Conservation (phyloP, 1,139 yeast genomes). For the Zygoascus hellenicus region DNA sequence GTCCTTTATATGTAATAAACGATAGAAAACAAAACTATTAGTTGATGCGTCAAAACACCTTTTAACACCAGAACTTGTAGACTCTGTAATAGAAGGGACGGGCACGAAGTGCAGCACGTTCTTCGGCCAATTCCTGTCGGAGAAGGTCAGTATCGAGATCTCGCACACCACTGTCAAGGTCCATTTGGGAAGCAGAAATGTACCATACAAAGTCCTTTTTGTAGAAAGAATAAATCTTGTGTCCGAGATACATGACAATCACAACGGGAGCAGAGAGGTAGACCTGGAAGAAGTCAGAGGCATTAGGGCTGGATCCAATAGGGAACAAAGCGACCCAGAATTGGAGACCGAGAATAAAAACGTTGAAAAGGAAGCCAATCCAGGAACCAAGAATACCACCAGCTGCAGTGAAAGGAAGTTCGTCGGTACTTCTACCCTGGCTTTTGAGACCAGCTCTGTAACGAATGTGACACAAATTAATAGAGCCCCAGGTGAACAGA, state of each 20-base stretch:
- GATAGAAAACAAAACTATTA: background rate
- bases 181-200: slow-evolving; percentile 30
- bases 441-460: slow-evolving; percentile 66
- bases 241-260: slow-evolving; percentile 43
- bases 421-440: slow-evolving; percentile 59
- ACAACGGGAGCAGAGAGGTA: slow-evolving; percentile 52
- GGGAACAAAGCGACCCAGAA: slow-evolving; percentile 77
- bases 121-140: slow-evolving; percentile 46
- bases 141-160: slow-evolving; percentile 48
- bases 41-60: slow-evolving; percentile 14
- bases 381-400: slow-evolving; percentile 68
- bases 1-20: too few species aligned
- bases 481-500: slow-evolving; percentile 73
- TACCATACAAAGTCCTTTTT: slow-evolving; percentile 36
- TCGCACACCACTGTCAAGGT: slow-evolving; percentile 49
- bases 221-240: slow-evolving; percentile 41
- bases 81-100: slow-evolving; percentile 36
- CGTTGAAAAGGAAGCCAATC: slow-evolving; percentile 52
- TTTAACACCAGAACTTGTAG: slow-evolving; percentile 43
- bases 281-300: slow-evolving; percentile 43
- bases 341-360: slow-evolving; percentile 62
- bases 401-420: slow-evolving; percentile 64
- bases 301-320: slow-evolving; percentile 43
- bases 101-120: slow-evolving; percentile 34
- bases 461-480: slow-evolving; percentile 68